Conservation (phyloP, 768 basidiomycete species). For the Collybiopsis luxurians region DNA sequence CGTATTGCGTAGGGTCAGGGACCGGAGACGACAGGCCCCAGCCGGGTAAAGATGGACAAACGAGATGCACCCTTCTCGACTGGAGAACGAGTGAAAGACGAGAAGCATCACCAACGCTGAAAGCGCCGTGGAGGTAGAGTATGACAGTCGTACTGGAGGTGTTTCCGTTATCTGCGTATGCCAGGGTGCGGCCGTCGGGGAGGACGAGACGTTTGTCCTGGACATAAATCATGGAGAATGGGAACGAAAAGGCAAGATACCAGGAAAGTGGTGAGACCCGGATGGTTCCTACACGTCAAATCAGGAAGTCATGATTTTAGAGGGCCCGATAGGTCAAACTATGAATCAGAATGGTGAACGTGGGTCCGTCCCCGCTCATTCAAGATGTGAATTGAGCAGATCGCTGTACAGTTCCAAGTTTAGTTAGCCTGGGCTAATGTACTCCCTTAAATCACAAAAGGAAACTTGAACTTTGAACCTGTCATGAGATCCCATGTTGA, state of each 20-base stretch:
- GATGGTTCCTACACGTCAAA: not conserved
- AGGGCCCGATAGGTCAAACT: not conserved
- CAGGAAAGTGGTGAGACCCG: not conserved
- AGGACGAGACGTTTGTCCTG: conserved; percentile 37
- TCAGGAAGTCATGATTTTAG: not conserved
- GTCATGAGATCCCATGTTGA: not conserved
- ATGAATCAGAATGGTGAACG: conserved; percentile 3
- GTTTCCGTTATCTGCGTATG: conserved; percentile 53
- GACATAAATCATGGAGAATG: conserved; percentile 23
- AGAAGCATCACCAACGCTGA: conserved; percentile 45
- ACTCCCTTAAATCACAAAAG: not conserved
- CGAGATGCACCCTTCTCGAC: conserved; percentile 39
- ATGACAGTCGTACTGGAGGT: conserved; percentile 45
- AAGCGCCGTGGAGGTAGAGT: conserved; percentile 56
- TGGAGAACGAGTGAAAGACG: conserved; percentile 29
- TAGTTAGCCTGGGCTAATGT: not conserved
- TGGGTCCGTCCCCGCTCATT: not conserved
- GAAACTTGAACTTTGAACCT: not conserved
- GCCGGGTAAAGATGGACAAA: conserved; percentile 55
- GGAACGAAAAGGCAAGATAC: not conserved
- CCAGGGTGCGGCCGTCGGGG: conserved; percentile 45
- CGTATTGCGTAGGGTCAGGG: conserved; percentile 29
- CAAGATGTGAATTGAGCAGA: not conserved
- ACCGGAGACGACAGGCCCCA: conserved; percentile 55
- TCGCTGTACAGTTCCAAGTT: conserved; percentile 1